Evolutionary conservation across 768 basidiomycete genomes (phyloP).

Genomic region (Peribolospora kevripleyi): DNA sequence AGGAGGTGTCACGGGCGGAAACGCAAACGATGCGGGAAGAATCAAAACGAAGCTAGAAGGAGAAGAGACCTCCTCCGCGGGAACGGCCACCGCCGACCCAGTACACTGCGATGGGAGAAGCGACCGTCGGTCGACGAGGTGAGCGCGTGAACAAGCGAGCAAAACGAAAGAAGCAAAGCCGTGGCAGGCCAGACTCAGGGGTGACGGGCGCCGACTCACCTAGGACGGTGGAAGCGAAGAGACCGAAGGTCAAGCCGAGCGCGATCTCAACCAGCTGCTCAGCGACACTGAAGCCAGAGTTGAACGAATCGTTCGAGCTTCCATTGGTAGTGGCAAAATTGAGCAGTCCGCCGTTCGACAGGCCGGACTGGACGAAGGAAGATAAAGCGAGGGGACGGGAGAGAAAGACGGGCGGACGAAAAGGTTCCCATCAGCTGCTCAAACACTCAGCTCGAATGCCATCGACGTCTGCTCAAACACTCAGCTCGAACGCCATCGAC

Average conservation of each 20-base stretch:
- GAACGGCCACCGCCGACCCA: conserved; percentile 20
- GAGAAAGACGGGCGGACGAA: no score
- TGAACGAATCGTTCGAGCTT: conserved; percentile 25
- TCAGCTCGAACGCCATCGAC: no score
- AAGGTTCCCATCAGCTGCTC: no score
- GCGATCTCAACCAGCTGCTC: conserved; percentile 52
- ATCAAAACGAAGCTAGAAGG: conserved; percentile 16
- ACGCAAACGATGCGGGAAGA: not conserved
- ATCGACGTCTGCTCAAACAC: no score
- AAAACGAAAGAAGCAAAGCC: not conserved
- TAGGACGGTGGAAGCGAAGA: conserved; percentile 42
- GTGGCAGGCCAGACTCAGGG: conserved; percentile 10
- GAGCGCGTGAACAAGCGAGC: not conserved
- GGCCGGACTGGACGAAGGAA: conserved; percentile 26
- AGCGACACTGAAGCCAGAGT: conserved; percentile 48
- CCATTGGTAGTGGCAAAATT: conserved; percentile 32
- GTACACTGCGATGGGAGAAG: conserved; percentile 7
- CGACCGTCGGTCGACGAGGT: conserved; percentile 7
- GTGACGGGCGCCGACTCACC: conserved; percentile 8
- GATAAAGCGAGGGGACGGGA: no score
- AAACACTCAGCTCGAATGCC: no score
- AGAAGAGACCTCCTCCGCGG: conserved; percentile 22
- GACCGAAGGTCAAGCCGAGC: conserved; percentile 54
- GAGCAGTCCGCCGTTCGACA: conserved; percentile 55
- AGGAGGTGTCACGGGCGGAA: no score